phyloP scores from a whole-genome alignment of 1,284 basidiomycete genomes.

The Ustilago curta region DNA sequence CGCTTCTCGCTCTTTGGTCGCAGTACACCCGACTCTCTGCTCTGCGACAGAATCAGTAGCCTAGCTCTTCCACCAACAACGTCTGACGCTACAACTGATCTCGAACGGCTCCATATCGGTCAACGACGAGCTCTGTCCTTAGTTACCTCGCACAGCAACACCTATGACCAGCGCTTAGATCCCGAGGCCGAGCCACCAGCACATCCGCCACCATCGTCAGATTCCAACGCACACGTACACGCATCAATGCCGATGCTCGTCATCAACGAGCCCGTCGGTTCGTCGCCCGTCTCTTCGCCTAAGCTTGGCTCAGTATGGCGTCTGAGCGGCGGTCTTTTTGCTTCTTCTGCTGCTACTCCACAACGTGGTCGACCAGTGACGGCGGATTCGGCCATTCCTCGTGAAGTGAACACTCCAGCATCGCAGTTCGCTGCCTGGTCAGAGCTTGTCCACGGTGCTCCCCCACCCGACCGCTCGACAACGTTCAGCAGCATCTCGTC shows the following conservation, averaged over 20 bases:
- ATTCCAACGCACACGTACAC: neutral
- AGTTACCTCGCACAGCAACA: neutral
- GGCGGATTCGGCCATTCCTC: neutral
- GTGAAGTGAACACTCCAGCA: constrained; percentile 9
- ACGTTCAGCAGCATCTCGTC: constrained; percentile 48
- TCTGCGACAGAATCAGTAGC: constrained; percentile 4
- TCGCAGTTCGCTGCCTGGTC: constrained; percentile 45
- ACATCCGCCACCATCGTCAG: neutral
- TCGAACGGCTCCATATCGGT: constrained; percentile 13
- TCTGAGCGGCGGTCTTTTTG: constrained; percentile 23
- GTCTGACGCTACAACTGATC: constrained; percentile 6
- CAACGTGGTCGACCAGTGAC: constrained; percentile 9
- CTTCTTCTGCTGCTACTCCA: neutral
- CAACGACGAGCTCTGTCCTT: constrained; percentile 9
- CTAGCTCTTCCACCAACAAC: constrained; percentile 5
- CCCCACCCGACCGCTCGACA: constrained; percentile 29
- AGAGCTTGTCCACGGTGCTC: constrained; percentile 21
- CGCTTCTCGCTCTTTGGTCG: constrained; percentile 38
- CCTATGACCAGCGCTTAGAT: constrained; percentile 8
- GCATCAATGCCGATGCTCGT: constrained; percentile 24
- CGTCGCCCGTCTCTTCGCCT: constrained; percentile 11
- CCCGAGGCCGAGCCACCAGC: neutral
- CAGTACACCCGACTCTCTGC: constrained; percentile 21
- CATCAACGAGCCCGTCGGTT: constrained; percentile 2
- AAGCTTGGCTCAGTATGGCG: constrained; percentile 17